Conservation (phyloP, 352 stramenopile species). For the Thalassiosira allenii region DNA sequence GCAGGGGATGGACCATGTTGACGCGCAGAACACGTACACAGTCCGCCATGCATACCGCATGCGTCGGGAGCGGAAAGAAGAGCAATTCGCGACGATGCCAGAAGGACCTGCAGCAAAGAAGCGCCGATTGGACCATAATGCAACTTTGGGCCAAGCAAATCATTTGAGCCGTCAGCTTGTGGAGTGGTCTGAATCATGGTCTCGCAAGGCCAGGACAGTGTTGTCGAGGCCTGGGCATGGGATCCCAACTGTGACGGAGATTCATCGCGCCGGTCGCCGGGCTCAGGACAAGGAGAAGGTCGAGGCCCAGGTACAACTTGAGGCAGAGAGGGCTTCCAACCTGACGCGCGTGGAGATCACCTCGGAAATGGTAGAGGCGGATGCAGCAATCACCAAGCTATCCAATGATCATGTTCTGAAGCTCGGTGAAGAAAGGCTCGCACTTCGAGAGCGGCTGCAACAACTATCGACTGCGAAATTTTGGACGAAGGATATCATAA, state of each 20-base stretch:
- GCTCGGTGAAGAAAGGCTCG: background rate
- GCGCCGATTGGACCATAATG: too few relatives aligned
- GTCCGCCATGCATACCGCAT: background rate
- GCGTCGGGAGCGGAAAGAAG: background rate
- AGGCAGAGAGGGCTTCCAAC: background rate
- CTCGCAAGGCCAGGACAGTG: too few relatives aligned
- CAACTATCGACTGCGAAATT: background rate
- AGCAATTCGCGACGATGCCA: background rate
- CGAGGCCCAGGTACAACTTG: background rate
- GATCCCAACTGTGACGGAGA: background rate
- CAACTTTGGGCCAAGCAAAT: too few relatives aligned
- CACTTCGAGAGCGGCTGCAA: background rate
- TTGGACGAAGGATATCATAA: background rate
- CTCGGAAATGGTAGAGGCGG: background rate
- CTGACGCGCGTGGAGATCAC: background rate
- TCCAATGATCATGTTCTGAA: background rate
- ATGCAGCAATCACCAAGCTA: background rate
- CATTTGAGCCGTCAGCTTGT: too few relatives aligned
- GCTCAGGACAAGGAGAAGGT: constrained; percentile 1
- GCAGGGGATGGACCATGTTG: background rate
- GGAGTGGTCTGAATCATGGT: too few relatives aligned
- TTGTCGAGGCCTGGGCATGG: background rate
- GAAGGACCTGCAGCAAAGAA: too few relatives aligned
- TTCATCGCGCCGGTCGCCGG: background rate
- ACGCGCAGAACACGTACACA: too few relatives aligned